phyloP scores from a whole-genome alignment of 163 green algal species.

The Trebouxia gelatinosa region DNA sequence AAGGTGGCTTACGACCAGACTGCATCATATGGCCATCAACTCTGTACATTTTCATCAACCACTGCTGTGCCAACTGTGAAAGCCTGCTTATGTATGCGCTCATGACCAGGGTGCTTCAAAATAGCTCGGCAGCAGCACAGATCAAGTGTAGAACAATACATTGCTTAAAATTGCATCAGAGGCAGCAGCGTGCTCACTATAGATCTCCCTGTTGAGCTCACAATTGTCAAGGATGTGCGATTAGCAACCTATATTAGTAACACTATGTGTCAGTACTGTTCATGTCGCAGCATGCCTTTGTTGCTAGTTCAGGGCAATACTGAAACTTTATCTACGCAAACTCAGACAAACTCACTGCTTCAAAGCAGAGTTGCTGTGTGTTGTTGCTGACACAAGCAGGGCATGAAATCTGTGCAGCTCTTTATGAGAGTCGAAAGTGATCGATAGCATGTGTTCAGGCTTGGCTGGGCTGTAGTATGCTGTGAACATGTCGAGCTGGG shows the following conservation, averaged over 20 bases:
- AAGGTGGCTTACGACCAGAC: no score
- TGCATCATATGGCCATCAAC: no score
- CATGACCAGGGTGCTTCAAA: no score
- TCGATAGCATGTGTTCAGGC: conserved; percentile 10
- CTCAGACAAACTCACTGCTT: not conserved
- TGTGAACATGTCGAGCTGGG: conserved; percentile 19
- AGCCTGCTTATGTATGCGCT: no score
- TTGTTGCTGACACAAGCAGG: not conserved
- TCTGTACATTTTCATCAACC: no score
- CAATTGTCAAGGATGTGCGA: no score
- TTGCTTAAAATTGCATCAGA: no score
- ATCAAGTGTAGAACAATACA: no score
- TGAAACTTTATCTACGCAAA: not conserved
- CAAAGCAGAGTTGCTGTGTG: not conserved
- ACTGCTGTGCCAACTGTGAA: no score
- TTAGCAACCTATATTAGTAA: not conserved
- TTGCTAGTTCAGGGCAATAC: not conserved
- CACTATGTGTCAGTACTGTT: not conserved
- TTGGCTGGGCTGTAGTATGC: conserved; percentile 10
- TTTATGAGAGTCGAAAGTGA: conserved; percentile 8
- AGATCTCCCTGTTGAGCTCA: no score
- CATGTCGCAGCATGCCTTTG: not conserved
- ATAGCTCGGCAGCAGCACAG: no score
- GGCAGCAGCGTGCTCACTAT: no score
- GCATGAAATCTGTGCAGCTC: not conserved